Evolutionary conservation across 2,329 filamentous ascomycete species (phyloP).

Genomic region (Myriosclerotinia scirpicola): DNA sequence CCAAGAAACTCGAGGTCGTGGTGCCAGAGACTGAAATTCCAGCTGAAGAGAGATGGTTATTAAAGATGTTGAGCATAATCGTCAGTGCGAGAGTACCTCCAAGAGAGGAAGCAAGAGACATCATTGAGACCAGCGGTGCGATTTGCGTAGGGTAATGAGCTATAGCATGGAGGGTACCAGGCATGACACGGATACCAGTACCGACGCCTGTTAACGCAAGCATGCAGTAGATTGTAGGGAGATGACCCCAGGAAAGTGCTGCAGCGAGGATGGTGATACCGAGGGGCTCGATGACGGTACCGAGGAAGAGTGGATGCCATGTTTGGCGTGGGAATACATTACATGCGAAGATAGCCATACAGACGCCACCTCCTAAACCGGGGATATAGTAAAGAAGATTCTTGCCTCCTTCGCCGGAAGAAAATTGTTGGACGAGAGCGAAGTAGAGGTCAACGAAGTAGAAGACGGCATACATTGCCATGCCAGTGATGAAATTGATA

Average conservation of each 20-base stretch:
- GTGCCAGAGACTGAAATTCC: slow-evolving; percentile 31
- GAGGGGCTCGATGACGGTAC: slow-evolving; percentile 55
- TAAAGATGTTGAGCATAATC: slow-evolving; percentile 68
- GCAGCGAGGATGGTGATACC: slow-evolving; percentile 59
- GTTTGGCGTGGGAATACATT: slow-evolving; percentile 63
- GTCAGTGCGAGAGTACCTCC: slow-evolving; percentile 65
- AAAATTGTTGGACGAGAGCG: slow-evolving; percentile 57
- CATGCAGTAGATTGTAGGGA: slow-evolving; percentile 60
- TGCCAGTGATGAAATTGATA: slow-evolving; percentile 59
- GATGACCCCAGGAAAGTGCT: slow-evolving; percentile 52
- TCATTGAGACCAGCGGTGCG: slow-evolving; percentile 58
- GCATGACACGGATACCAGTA: slow-evolving; percentile 65
- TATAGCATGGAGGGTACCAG: slow-evolving; percentile 58
- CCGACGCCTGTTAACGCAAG: slow-evolving; percentile 64
- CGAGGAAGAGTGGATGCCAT: slow-evolving; percentile 57
- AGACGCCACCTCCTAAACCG: slow-evolving; percentile 61
- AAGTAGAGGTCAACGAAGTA: slow-evolving; percentile 72
- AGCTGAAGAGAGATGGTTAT: slow-evolving; percentile 49
- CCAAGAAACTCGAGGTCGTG: background rate
- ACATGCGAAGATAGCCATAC: slow-evolving; percentile 57
- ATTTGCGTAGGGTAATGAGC: slow-evolving; percentile 60
- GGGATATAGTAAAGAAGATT: slow-evolving; percentile 65
- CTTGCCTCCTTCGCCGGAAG: slow-evolving; percentile 51
- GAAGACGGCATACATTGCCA: slow-evolving; percentile 53
- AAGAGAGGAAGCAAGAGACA: slow-evolving; percentile 59